Base-by-base conservation (phyloP, 768 basidiomycete species). In the Porpolomopsis calyptriformis region DNA sequence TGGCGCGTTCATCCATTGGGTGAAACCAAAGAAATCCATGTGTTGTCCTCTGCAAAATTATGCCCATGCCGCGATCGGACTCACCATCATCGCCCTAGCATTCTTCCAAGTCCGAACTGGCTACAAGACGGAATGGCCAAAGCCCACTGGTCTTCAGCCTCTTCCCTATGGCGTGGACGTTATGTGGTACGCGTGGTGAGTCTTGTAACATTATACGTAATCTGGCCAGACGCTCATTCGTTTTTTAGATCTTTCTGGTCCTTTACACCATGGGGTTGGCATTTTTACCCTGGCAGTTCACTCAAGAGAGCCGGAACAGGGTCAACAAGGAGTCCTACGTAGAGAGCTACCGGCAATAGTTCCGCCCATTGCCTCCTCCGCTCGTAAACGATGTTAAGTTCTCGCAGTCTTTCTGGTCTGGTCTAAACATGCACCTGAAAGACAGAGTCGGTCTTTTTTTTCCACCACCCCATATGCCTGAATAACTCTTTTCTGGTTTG, bases 31-130 rank as follows among this genome's bases (percentile, higher is more conserved):
- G 16, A 49, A 59, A 29, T 43, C 54, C 4, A 52, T 50, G 0
- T 51, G 61, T 23, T 71, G 72, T 23, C 78, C 72, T 6, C 57
- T 65, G 37, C 78, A 72, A 50, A 80, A 82, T 55, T 80, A 77
- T 55, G 24, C 70, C 22, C 80, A 82, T 53, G 78, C 74, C 10
- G 47, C 74, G 11, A 45, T 79, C 1, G 80, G 79, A 0, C 53
- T 80, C 24, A 39, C 64, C 8, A 69, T 74, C 40, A 68, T 81
- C 43, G 71, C 55, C 5, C 59, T 77, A 8, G 65, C 74, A 20
- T 60, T 73, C 37, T 76, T 68, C 50, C 73, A 78, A 57, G 73
- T 73, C 12, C 61, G 68, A 38, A 61, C 59, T 14, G 76, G 76
- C 2, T 75, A 64, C 55, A 58, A 62, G 24, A 40, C 45, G 5